Conservation (phyloP, 495 filamentous ascomycete species). For the Penicillium paradoxum region DNA sequence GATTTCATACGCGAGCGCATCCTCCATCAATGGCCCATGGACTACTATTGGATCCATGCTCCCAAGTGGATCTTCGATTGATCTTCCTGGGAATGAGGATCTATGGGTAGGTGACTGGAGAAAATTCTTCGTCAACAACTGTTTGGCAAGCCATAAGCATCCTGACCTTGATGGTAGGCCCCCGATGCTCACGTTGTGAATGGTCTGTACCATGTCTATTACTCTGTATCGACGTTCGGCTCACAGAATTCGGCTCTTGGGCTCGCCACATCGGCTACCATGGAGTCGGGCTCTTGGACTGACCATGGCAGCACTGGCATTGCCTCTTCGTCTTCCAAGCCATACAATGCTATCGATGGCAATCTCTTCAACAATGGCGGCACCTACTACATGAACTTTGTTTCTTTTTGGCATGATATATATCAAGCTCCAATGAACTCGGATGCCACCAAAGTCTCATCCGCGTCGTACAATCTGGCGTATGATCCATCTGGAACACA, state of each 20-base stretch:
- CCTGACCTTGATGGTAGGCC: constrained; percentile 43
- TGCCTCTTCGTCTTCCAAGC: constrained; percentile 35
- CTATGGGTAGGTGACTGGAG: constrained; percentile 50
- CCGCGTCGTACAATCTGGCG: constrained; percentile 45
- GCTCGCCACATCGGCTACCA: constrained; percentile 56
- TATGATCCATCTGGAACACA: constrained; percentile 49
- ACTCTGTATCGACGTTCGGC: constrained; percentile 64
- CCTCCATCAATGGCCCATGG: constrained; percentile 63
- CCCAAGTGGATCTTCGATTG: constrained; percentile 56
- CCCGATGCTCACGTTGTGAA: constrained; percentile 57
- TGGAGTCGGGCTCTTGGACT: constrained; percentile 59
- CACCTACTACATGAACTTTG: constrained; percentile 58
- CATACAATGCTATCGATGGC: constrained; percentile 70
- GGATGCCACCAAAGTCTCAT: constrained; percentile 35
- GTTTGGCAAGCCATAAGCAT: background rate
- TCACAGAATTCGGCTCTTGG: constrained; percentile 63
- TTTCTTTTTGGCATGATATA: constrained; percentile 67
- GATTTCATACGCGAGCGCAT: constrained; percentile 59
- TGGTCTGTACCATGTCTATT: constrained; percentile 64
- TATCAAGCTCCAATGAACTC: constrained; percentile 57
- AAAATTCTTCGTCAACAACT: background rate
- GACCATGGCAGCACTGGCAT: constrained; percentile 51
- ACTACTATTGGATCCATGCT: constrained; percentile 54
- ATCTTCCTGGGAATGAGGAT: constrained; percentile 54
- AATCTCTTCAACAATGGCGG: constrained; percentile 52